Conservation (phyloP, 352 stramenopile genomes). For the Pythium aristosporum region DNA sequence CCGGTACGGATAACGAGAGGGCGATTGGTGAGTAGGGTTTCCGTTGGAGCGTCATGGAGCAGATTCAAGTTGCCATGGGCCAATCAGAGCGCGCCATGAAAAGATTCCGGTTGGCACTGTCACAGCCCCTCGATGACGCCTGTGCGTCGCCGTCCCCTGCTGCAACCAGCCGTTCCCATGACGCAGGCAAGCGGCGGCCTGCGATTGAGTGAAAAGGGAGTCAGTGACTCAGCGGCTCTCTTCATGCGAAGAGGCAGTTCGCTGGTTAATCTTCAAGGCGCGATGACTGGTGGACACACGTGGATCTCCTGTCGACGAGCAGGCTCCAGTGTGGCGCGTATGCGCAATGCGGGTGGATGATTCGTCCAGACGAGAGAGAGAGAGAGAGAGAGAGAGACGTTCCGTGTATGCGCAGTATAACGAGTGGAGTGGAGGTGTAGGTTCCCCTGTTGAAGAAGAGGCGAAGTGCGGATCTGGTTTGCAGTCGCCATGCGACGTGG, state of each 20-base stretch:
- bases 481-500: neutral
- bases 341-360: neutral
- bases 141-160: slow-evolving; percentile 8
- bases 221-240: neutral
- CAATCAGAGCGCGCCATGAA: slow-evolving; percentile 15
- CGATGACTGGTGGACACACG: neutral
- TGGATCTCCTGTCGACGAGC: neutral
- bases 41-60: slow-evolving; percentile 10
- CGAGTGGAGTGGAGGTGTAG: neutral
- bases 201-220: slow-evolving; percentile 11
- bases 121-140: slow-evolving; percentile 22
- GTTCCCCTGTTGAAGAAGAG: neutral
- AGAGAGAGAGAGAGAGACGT: neutral
- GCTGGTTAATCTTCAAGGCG: neutral
- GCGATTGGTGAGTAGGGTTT: slow-evolving; percentile 18
- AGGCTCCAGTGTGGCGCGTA: neutral
- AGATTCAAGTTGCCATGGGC: slow-evolving; percentile 25
- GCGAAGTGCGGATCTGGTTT: neutral
- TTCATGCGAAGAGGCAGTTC: neutral
- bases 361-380: neutral
- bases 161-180: slow-evolving; percentile 19
- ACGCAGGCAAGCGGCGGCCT: neutral
- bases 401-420: neutral
- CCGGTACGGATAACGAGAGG: slow-evolving; percentile 9
- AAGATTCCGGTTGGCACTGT: slow-evolving; percentile 26